Evolutionary conservation across 192 early-diverging fungal genomes (phyloP), one percentile per base, ranked within the genome.

Genomic region (Rhizophlyctis rosea): DNA sequence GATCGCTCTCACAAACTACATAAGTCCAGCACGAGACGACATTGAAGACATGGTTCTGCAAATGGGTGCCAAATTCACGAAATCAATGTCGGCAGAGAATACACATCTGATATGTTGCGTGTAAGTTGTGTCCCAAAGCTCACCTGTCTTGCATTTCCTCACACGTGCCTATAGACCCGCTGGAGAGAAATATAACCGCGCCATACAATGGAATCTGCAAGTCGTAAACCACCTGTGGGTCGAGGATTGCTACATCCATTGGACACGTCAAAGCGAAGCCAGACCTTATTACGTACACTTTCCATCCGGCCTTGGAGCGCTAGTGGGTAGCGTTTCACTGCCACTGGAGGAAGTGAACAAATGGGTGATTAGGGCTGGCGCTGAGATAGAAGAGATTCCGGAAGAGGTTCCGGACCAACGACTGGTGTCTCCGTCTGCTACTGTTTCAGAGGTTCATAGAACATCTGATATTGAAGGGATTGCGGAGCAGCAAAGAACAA

Each of bases 181-280:
- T 7, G 88, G 91, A 18, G 75, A 77, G 50, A 94, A 94, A 66
- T 89, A 81, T 60, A 55, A 60, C 34, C 69, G 67, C 39, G 90
- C 86, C 0, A 54, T 79, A 13, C 74, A 83, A 47, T 88, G 88
- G 83, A 82, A 86, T 48, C 64, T 89, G 4, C 70, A 83, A 24
- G 70, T 90, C 3, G 79, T 92, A 4, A 93, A 95, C 69, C 92
- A 95, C 70, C 49, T 91, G 18, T 95, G 92, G 92, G 57, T 95
- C 0, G 92, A 95, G 74, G 87, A 87, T 30, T 79, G 83, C 67
- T 92, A 79, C 65, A 78, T 79, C 55, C 57, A 73, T 28, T 88
- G 89, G 87, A 54, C 64, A 51, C 39, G 79, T 28, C 81, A 85
- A 54, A 69, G 78, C 7, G 79, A 84, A 21, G 76, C 80, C 36